phyloP scores from a whole-genome alignment of 2,329 filamentous ascomycete species.

The Torrubiellomyces zombiae region DNA sequence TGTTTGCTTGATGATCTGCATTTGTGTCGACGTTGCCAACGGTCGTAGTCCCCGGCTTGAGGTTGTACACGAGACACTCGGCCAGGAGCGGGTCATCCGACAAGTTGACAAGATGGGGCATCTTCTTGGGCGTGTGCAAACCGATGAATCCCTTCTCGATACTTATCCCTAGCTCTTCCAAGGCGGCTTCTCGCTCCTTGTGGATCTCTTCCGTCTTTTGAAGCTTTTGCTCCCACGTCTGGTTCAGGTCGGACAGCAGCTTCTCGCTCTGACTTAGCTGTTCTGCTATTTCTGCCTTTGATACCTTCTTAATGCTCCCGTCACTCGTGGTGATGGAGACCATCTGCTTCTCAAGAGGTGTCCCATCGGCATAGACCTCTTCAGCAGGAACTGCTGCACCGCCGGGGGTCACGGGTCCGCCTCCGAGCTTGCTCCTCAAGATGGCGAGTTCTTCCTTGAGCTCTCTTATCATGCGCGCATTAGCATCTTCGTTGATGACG shows the following conservation, averaged over 20 bases:
- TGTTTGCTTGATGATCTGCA: conserved; percentile 59
- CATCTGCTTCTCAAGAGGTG: conserved; percentile 86
- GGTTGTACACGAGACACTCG: conserved; percentile 93
- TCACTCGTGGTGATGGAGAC: conserved; percentile 83
- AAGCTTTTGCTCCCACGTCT: conserved; percentile 97
- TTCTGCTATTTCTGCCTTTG: conserved; percentile 94
- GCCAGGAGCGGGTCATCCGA: conserved; percentile 88
- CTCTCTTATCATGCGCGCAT: conserved; percentile 96
- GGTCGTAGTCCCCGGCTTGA: conserved; percentile 86
- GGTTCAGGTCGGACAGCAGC: conserved; percentile 84
- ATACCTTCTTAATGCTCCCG: conserved; percentile 82
- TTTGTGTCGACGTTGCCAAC: conserved; percentile 89
- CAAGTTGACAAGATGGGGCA: conserved; percentile 95
- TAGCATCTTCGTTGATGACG: conserved; percentile 96
- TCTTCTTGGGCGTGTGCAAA: conserved; percentile 91
- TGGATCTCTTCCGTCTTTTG: conserved; percentile 92
- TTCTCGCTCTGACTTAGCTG: conserved; percentile 95
- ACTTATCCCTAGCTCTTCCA: conserved; percentile 94
- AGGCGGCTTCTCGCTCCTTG: conserved; percentile 84
- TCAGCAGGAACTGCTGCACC: conserved; percentile 41
- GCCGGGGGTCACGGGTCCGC: conserved; percentile 28
- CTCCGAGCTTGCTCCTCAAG: conserved; percentile 69
- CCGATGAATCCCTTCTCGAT: conserved; percentile 98
- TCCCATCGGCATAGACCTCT: conserved; percentile 81
- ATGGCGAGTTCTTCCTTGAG: conserved; percentile 86